phyloP scores from a whole-genome alignment of 352 stramenopile species.

The Thalassiosira gravida region DNA sequence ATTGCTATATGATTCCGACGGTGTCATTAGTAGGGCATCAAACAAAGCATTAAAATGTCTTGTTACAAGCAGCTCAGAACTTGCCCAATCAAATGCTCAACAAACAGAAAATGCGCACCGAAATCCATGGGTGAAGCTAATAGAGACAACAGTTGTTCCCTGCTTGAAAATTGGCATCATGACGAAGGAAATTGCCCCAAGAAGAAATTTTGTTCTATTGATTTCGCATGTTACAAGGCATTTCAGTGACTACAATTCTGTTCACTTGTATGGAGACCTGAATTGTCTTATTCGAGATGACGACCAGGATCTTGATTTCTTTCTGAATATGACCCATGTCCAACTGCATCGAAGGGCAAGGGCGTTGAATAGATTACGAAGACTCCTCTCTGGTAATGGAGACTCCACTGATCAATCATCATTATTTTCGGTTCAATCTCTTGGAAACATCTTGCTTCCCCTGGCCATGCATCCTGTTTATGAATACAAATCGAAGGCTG shows the following conservation, averaged over 20 bases:
- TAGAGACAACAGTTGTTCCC: slow-evolving; percentile 77
- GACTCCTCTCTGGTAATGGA: slow-evolving; percentile 85
- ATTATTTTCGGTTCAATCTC: slow-evolving; percentile 75
- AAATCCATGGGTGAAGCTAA: slow-evolving; percentile 67
- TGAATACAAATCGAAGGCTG: slow-evolving; percentile 91
- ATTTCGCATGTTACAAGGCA: slow-evolving; percentile 71
- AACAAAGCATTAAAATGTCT: slow-evolving; percentile 80
- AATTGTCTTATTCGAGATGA: slow-evolving; percentile 74
- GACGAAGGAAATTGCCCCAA: slow-evolving; percentile 52
- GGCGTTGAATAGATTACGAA: slow-evolving; percentile 90
- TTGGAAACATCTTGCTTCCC: slow-evolving; percentile 93
- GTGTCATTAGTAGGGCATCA: slow-evolving; percentile 75
- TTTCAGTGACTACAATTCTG: slow-evolving; percentile 54
- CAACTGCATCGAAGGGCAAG: slow-evolving; percentile 93
- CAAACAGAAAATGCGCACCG: slow-evolving; percentile 25
- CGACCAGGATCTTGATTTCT: slow-evolving; percentile 94
- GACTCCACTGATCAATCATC: slow-evolving; percentile 12
- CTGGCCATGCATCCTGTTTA: slow-evolving; percentile 95
- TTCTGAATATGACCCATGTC: slow-evolving; percentile 98
- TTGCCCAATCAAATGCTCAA: slow-evolving; percentile 25
- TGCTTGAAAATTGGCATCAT: slow-evolving; percentile 70
- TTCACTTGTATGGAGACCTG: slow-evolving; percentile 84
- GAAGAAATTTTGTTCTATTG: slow-evolving; percentile 79
- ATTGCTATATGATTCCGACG: slow-evolving; percentile 80
- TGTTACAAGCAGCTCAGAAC: slow-evolving; percentile 53